Base-by-base conservation (phyloP, 163 green algal species). In the Dunaliella salina region DNA sequence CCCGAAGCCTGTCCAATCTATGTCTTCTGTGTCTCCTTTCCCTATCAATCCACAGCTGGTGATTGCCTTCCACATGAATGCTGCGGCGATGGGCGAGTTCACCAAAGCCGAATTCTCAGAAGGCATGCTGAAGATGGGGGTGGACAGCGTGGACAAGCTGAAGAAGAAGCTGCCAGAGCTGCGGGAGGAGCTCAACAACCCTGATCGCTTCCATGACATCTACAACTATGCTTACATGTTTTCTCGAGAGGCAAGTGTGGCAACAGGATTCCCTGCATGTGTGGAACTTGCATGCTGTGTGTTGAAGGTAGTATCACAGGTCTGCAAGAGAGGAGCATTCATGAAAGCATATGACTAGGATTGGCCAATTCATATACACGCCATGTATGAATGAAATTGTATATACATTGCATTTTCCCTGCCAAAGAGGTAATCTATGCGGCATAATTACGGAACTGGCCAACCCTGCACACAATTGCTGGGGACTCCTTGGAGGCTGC, bases 181-280 rank as follows among this genome's bases (percentile, higher is more conserved):
- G 85, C 88, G 94, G 0, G 83, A 83, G 0, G 93, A 98, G 88
- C 82, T 98, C 50, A 87, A 91, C 22, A 87, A 92, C 57, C 86
- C 91, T 22, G 72, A 83, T n/a, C 95, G 90, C 86, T 99, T 98
- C 81, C 84, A 90, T 33, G 93, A 98, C 45, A 93, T 99, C 29
- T 99, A 98, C 91, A 92, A 94, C 45, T 99, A 94, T 82, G 94
- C 96, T 0, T 99, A 98, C 89, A 86, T 90, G 33, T 99, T 96
- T 83, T 93, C 94, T 0, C 30, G 92, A 26, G 93, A 93, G 89
- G 93, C 93, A 29, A 80, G 57, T 80, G 18, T 63, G 32, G 1
- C 80, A 33, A 50, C 40, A 50, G 40, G 4, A 3, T 8, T 8
- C 40, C 40, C 40, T 50, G 40, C 40, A 50, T 3, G 40, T 3